Percentiles rank a stretch among this genome's conserved stretches.
Evolutionary conservation across 2,329 filamentous ascomycete genomes (phyloP).

Genomic region (Fusarium keratoplasticum): DNA sequence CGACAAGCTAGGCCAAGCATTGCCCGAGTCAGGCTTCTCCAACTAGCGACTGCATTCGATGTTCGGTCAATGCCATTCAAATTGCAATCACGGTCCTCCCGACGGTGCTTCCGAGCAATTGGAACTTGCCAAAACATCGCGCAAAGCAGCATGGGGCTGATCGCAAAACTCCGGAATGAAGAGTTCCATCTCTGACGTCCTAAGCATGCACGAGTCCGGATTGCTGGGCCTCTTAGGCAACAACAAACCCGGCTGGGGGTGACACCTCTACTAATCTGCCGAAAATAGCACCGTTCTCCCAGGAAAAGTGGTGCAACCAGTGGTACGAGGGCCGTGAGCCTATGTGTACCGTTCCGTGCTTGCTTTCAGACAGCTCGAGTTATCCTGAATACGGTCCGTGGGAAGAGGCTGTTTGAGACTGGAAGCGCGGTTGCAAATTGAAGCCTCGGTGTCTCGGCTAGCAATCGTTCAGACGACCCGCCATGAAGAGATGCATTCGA

Average conservation of each 20-base stretch:
- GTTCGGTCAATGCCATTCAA: background rate
- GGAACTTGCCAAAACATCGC: background rate
- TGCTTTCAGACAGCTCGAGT: constrained; percentile 1
- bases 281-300: constrained; percentile 38
- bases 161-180: background rate
- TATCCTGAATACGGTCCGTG: background rate
- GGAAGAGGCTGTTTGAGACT: background rate
- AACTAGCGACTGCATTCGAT: background rate
- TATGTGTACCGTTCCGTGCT: constrained; percentile 10
- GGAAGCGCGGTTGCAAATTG: constrained; percentile 4
- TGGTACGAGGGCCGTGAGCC: constrained; percentile 22
- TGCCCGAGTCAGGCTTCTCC: constrained; percentile 2
- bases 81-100: background rate
- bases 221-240: constrained; percentile 7
- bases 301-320: constrained; percentile 16
- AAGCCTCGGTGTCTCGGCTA: constrained; percentile 26
- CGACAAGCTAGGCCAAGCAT: constrained; percentile 9
- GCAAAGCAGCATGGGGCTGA: background rate
- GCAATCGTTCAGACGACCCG: constrained; percentile 21
- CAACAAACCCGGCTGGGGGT: constrained; percentile 6
- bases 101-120: background rate
- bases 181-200: background rate
- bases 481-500: constrained; percentile 1
- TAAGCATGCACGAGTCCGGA: background rate
- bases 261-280: constrained; percentile 20